Conservation (phyloP, 805 yeast genomes). For the Monosporozyma solicola region DNA sequence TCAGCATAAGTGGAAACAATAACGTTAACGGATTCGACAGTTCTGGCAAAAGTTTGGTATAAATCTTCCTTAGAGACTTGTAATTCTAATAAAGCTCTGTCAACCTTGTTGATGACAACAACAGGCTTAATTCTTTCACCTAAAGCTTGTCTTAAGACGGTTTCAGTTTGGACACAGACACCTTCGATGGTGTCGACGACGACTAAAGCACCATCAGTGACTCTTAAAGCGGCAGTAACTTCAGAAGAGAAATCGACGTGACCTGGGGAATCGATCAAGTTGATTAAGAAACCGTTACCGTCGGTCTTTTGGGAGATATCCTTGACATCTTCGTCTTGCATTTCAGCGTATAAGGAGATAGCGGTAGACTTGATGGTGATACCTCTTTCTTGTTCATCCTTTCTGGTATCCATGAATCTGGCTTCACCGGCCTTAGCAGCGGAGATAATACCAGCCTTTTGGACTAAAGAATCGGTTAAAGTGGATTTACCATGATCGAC, state of each 20-base stretch:
- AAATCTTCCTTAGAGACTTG: constrained; percentile 98
- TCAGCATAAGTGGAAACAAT: constrained; percentile 93
- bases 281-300: constrained; percentile 92
- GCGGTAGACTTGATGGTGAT: constrained; percentile 98
- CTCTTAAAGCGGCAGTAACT: constrained; percentile 99
- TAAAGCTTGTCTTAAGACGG: constrained; percentile 97
- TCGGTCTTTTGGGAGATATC: constrained; percentile 78
- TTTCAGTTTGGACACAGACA: constrained; percentile 99
- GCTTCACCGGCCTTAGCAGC: constrained; percentile 99
- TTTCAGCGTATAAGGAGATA: constrained; percentile 86
- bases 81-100: constrained; percentile 97
- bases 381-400: constrained; percentile 99
- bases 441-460: constrained; percentile 98
- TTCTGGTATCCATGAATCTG: constrained; percentile 99
- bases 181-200: constrained; percentile 99
- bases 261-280: constrained; percentile 99
- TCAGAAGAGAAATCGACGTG: constrained; percentile 99
- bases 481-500: constrained; percentile 99
- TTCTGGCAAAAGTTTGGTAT: constrained; percentile 96
- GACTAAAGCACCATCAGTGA: constrained; percentile 99
- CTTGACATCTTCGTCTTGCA: constrained; percentile 72
- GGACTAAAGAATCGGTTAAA: constrained; percentile 97
- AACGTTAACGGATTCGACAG: constrained; percentile 98
- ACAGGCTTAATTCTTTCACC: constrained; percentile 99
- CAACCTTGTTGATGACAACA: constrained; percentile 97